Evolutionary conservation across 2,329 filamentous ascomycete species (phyloP).

Genomic region (Gremmenia infestans): DNA sequence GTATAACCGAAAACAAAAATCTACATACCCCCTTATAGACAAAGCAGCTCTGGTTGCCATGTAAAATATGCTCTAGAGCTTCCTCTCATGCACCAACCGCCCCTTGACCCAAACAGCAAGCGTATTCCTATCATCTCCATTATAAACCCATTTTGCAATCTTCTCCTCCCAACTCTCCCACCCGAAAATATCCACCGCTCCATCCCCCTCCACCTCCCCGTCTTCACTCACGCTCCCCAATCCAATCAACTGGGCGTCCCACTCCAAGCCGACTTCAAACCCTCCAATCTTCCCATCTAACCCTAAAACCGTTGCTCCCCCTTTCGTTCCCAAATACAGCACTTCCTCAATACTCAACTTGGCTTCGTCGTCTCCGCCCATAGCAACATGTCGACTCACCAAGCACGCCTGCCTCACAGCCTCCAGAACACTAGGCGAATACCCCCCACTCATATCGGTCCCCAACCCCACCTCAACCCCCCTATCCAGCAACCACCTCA

Average conservation of each 20-base stretch:
- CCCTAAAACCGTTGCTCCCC: constrained; percentile 77
- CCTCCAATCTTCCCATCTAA: constrained; percentile 67
- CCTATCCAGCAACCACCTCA: constrained; percentile 67
- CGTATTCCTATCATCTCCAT: no score
- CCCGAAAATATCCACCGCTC: no score
- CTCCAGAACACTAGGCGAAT: constrained; percentile 74
- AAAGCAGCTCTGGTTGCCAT: no score
- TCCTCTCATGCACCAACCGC: no score
- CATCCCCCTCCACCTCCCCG: no score
- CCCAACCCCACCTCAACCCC: constrained; percentile 80
- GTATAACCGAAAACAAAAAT: no score
- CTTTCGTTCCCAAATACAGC: constrained; percentile 80
- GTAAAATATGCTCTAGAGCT: no score
- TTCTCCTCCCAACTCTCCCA: no score
- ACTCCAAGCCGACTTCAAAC: constrained; percentile 83
- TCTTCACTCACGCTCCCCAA: constrained; percentile 47
- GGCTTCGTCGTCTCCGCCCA: constrained; percentile 43
- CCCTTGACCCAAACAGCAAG: no score
- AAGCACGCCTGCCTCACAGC: constrained; percentile 77
- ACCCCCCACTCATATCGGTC: constrained; percentile 88
- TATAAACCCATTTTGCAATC: no score
- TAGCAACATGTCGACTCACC: constrained; percentile 67
- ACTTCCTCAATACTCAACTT: constrained; percentile 83
- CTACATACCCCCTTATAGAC: no score
- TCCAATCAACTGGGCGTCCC: constrained; percentile 81